phyloP scores from a whole-genome alignment of 2,329 filamentous ascomycete species.

The Fusarium sp. region DNA sequence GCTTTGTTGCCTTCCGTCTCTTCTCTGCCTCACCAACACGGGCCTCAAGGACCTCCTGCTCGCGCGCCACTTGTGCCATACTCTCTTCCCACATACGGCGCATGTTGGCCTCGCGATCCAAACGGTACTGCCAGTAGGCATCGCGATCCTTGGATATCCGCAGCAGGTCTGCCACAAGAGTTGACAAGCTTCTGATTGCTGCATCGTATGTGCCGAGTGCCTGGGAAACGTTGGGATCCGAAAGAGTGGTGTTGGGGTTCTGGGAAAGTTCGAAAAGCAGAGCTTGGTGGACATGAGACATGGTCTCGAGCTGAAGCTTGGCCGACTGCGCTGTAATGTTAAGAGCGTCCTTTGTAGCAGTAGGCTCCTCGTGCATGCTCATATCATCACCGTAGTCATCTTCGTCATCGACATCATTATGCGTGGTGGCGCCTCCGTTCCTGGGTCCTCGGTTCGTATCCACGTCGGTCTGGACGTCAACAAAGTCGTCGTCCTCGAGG shows the following conservation, averaged over 20 bases:
- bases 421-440: constrained; percentile 47
- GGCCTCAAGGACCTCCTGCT: constrained; percentile 90
- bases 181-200: constrained; percentile 85
- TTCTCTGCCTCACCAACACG: constrained; percentile 88
- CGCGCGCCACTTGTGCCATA: constrained; percentile 94
- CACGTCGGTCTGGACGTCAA: constrained; percentile 57
- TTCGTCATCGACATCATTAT: constrained; percentile 69
- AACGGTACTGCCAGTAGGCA: constrained; percentile 93
- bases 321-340: constrained; percentile 97
- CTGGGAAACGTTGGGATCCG: constrained; percentile 76
- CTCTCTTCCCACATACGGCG: constrained; percentile 98
- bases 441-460: constrained; percentile 50
- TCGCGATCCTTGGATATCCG: constrained; percentile 95
- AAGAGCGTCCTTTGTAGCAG: constrained; percentile 88
- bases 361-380: constrained; percentile 76
- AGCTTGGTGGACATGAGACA: constrained; percentile 84
- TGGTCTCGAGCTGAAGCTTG: constrained; percentile 87
- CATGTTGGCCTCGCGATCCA: constrained; percentile 90
- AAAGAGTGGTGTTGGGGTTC: constrained; percentile 75
- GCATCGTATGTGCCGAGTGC: constrained; percentile 87
- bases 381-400: constrained; percentile 76
- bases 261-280: constrained; percentile 71
- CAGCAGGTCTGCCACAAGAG: constrained; percentile 82
- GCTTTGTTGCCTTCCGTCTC: constrained; percentile 89
- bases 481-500: constrained; percentile 61